These are phyloP conservation scores for Andalucia godoyi DNA, from an alignment of 78 protist genomes.

Conservation along the genomic window DNA sequence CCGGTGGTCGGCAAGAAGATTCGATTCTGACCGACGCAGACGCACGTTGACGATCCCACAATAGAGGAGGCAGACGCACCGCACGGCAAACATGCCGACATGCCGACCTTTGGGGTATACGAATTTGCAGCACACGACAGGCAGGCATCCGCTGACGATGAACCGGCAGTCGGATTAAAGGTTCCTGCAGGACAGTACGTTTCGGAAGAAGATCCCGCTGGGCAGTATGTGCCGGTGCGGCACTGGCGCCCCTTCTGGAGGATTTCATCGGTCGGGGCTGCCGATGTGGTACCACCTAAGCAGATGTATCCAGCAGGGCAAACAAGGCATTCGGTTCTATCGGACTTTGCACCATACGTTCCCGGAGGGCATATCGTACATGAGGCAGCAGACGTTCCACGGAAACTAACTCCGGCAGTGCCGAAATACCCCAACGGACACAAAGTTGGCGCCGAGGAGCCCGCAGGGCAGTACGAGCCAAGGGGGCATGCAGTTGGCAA, in stretches of 20 bases:
- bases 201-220: conserved; percentile 1
- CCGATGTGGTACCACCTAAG: conserved; percentile 5
- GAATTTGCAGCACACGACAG: conserved; percentile 6
- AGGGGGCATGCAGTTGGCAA: conserved; percentile 5
- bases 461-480: conserved; percentile 31
- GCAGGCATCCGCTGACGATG: background rate
- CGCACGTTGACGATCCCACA: conserved; percentile 20
- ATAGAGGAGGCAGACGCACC: conserved; percentile 31
- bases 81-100: conserved; percentile 29
- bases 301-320: conserved; percentile 51
- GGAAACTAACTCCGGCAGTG: background rate
- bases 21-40: conserved; percentile 42
- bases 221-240: conserved; percentile 44
- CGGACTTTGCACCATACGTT: background rate
- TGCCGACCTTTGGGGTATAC: conserved; percentile 11
- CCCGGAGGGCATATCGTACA: conserved; percentile 12
- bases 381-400: background rate
- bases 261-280: background rate
- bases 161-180: background rate
- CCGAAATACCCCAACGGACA: conserved; percentile 26
- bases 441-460: background rate
- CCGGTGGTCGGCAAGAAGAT: conserved; percentile 33
- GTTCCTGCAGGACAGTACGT: conserved; percentile 20
- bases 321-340: background rate
- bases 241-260: conserved; percentile 33